Percentiles rank a stretch among this genome's conserved stretches.
Evolutionary conservation across 2,329 filamentous ascomycete genomes (phyloP).

Genomic region (Colletotrichum karsti): DNA sequence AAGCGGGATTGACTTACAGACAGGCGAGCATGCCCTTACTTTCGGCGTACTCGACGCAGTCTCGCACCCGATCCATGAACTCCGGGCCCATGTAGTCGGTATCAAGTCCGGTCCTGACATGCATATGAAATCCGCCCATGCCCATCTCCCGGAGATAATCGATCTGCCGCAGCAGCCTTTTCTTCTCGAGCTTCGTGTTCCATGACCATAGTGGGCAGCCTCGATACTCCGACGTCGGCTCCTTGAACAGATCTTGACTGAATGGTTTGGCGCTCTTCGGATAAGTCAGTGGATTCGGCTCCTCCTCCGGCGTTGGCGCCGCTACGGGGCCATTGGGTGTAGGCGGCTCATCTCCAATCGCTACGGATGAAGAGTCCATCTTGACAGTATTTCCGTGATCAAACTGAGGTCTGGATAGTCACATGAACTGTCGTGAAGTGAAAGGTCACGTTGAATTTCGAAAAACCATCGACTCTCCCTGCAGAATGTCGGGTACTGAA

Average conservation of each 20-base stretch:
- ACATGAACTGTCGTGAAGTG: no score
- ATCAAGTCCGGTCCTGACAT: constrained; percentile 40
- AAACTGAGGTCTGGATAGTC: accelerated
- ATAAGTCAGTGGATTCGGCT: constrained; percentile 37
- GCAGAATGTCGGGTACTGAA: background rate
- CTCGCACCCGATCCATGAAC: constrained; percentile 38
- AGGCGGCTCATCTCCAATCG: background rate
- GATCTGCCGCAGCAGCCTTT: constrained; percentile 38
- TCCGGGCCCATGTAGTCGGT: constrained; percentile 41
- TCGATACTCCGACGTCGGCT: constrained; percentile 40
- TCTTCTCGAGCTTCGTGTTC: constrained; percentile 38
- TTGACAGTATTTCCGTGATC: background rate
- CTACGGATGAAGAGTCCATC: constrained; percentile 16
- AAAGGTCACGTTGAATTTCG: background rate
- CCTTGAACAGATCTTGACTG: constrained; percentile 35
- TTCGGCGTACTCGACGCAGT: constrained; percentile 41
- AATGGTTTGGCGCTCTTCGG: constrained; percentile 35
- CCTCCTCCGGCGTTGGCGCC: background rate
- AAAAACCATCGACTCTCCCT: background rate
- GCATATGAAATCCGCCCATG: constrained; percentile 42
- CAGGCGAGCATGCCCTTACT: constrained; percentile 41
- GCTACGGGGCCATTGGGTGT: background rate
- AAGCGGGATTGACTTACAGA: constrained; percentile 30
- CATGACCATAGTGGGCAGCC: constrained; percentile 41
- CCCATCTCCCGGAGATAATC: constrained; percentile 40